Evolutionary conservation across 305 asterid genomes (phyloP).

Genomic region (Lippia alba): DNA sequence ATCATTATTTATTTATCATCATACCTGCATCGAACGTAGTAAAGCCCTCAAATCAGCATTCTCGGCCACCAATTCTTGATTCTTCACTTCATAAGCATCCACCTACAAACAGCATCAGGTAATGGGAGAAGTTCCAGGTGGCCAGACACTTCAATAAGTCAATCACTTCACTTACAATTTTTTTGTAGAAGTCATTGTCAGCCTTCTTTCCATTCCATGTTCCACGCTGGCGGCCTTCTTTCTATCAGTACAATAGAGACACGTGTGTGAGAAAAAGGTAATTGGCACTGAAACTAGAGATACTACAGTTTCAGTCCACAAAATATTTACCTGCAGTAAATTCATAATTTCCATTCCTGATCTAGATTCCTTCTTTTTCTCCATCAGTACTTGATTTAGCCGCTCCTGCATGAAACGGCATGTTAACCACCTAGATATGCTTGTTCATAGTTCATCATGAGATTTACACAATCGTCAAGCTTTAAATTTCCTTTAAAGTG

Average conservation of each 20-base stretch:
- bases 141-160: slow-evolving; percentile 23
- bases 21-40: slow-evolving; percentile 83
- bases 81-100: slow-evolving; percentile 74
- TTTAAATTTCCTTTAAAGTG: slow-evolving; percentile 17
- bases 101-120: slow-evolving; percentile 50
- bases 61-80: slow-evolving; percentile 77
- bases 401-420: slow-evolving; percentile 54
- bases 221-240: slow-evolving; percentile 91
- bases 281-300: slow-evolving; percentile 11
- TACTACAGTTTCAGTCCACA: neutral
- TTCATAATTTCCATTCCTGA: slow-evolving; percentile 89
- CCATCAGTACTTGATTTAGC: slow-evolving; percentile 79
- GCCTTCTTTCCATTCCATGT: slow-evolving; percentile 81
- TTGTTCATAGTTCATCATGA: slow-evolving; percentile 8
- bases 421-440: neutral
- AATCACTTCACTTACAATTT: slow-evolving; percentile 56
- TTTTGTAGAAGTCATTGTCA: slow-evolving; percentile 79
- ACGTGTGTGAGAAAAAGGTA: neutral
- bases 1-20: slow-evolving; percentile 2
- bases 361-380: slow-evolving; percentile 85
- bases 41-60: slow-evolving; percentile 81
- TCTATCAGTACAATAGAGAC: slow-evolving; percentile 46
- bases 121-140: neutral
- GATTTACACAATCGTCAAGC: slow-evolving; percentile 15
- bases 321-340: slow-evolving; percentile 63